phyloP scores from a whole-genome alignment of 73 alveolate species.

The Uronychia setigera region DNA sequence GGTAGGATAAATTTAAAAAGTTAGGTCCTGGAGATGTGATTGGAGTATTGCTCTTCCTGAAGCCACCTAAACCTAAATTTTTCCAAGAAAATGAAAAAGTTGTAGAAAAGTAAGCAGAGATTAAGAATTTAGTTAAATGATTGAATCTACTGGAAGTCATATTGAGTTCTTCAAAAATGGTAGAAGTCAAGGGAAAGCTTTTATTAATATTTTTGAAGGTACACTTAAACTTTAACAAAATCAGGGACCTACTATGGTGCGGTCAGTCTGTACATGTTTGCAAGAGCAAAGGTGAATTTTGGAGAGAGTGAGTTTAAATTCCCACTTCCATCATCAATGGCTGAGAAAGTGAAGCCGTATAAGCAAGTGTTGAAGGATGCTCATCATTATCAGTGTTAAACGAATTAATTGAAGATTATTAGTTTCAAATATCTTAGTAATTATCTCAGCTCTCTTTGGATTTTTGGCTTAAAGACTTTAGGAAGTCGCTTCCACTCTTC shows the following conservation, averaged over 20 bases:
- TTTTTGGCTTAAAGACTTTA: too few relatives aligned
- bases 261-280: conserved; percentile 36
- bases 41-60: conserved; percentile 26
- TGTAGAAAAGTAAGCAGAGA: conserved; percentile 1
- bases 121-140: conserved; percentile 10
- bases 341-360: neutral
- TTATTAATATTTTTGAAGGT: conserved; percentile 43
- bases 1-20: conserved; percentile 1
- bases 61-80: conserved; percentile 49
- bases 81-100: conserved; percentile 17
- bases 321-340: conserved; percentile 25
- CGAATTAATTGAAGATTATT: too few relatives aligned
- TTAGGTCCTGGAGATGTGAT: conserved; percentile 36
- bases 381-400: neutral
- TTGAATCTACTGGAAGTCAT: conserved; percentile 41
- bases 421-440: too few relatives aligned
- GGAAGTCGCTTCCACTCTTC: too few relatives aligned
- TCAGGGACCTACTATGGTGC: conserved; percentile 33
- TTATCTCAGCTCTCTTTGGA: too few relatives aligned
- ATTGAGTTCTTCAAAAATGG: conserved; percentile 40
- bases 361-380: neutral
- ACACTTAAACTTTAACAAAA: neutral
- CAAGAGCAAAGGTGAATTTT: conserved; percentile 25
- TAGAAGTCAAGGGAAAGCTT: neutral
- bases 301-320: conserved; percentile 23